Base-by-base conservation (phyloP, 129 eudicot species). In the Flaveria ramosissima region DNA sequence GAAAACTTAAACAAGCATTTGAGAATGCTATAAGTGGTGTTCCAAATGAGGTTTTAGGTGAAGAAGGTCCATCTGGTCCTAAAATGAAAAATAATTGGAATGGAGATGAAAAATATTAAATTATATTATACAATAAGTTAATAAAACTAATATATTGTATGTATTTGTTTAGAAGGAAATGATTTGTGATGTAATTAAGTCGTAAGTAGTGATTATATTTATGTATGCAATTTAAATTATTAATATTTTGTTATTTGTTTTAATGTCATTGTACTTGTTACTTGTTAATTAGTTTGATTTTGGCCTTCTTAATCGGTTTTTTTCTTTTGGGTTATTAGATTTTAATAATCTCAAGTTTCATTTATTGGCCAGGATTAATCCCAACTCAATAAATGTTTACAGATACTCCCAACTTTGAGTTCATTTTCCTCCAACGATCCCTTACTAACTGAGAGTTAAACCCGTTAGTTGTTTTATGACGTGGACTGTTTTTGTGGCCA, bases 51-150 rank as follows among this genome's bases (percentile, higher is more conserved):
- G 77, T 81, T 42, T 76, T 69, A 69, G 81, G 73, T 41, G 81
- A 81, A 76, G 85, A 81, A 70, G 85, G 85, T 36, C 81, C 85
- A 57, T 76, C 77, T 2, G 81, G 85, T 61, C 81, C 81, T 51
- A 81, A 75, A 76, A 69, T 76, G 85, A 76, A 81, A 81, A 63
- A 39, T 81, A 75, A 36, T 81, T 81, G 85, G 85, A 75, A 20
- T 24, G 93, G 91, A 52, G 96, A 90, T 77, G 93, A 90, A 64
- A 84, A 78, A 70, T 55, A 63, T 75, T 85, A 50, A 83, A 69
- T 75, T 10, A n/a, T n/a, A n/a, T n/a, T n/a, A 47, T 43, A 30
- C 36, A 71, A 59, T 78, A 1, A 61, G 15, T 65, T 30, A 9
- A n/a, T 52, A 42, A 2, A 30, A 45, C 26, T 67, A 15, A 23